A percentile compares a stretch with the other conserved stretches of the same genome.
Conservation (phyloP, 2,329 filamentous ascomycete species). For the Fusarium coffeatum region DNA sequence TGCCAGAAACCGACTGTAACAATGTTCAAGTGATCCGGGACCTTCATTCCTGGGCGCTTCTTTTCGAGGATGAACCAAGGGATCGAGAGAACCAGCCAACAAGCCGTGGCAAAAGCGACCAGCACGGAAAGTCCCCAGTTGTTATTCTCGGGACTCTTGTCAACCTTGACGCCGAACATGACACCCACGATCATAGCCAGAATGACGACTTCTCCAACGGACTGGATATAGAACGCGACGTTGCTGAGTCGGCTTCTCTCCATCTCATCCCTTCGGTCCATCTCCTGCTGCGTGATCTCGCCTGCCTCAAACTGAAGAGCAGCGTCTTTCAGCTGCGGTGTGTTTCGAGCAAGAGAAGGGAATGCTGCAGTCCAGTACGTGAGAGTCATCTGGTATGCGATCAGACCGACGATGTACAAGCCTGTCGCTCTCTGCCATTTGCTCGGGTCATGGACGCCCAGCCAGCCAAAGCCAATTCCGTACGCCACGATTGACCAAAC, state of each 20-base stretch:
- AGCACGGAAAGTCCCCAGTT: slow-evolving; percentile 74
- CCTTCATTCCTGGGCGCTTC: slow-evolving; percentile 65
- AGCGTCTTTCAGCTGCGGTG: slow-evolving; percentile 50
- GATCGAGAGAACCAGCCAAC: slow-evolving; percentile 72
- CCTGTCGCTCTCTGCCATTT: slow-evolving; percentile 71
- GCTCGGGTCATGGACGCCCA: slow-evolving; percentile 69
- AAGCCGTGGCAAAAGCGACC: slow-evolving; percentile 72
- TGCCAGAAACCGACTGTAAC: slow-evolving; percentile 72
- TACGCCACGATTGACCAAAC: slow-evolving; percentile 70
- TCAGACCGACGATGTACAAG: slow-evolving; percentile 74
- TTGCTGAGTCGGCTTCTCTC: slow-evolving; percentile 74
- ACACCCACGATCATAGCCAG: slow-evolving; percentile 73
- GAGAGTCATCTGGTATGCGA: slow-evolving; percentile 74
- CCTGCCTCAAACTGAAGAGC: slow-evolving; percentile 52
- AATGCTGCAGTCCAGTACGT: slow-evolving; percentile 76
- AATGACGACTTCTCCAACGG: slow-evolving; percentile 70
- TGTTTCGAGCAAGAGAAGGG: slow-evolving; percentile 54
- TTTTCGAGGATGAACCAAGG: slow-evolving; percentile 77
- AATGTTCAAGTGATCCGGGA: slow-evolving; percentile 57
- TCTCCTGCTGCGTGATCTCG: slow-evolving; percentile 67
- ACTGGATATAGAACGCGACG: slow-evolving; percentile 72
- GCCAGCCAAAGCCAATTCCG: slow-evolving; percentile 73
- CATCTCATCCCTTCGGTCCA: slow-evolving; percentile 70
- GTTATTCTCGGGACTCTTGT: slow-evolving; percentile 68
- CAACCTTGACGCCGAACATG: slow-evolving; percentile 70